phyloP scores from a whole-genome alignment of 192 early-diverging fungal genomes.

The Chytriomyces sp. region DNA sequence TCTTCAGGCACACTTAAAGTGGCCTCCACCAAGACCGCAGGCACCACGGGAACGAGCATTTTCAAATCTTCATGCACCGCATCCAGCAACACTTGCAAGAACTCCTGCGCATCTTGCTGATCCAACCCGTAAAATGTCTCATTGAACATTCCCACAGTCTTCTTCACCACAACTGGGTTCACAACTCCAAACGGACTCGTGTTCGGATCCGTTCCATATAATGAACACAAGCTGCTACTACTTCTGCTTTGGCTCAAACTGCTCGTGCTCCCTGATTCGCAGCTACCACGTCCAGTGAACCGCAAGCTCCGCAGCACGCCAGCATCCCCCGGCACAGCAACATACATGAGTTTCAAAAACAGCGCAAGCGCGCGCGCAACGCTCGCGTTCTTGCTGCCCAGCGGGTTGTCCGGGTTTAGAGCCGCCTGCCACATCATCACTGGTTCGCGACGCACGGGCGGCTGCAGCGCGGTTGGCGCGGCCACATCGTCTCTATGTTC shows the following conservation, averaged over 20 bases:
- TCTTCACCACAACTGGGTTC: slow-evolving; percentile 2
- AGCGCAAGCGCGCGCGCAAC: slow-evolving; percentile 68
- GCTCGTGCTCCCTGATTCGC: background rate
- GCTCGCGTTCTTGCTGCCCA: slow-evolving; percentile 66
- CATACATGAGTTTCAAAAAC: slow-evolving; percentile 59
- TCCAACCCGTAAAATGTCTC: slow-evolving; percentile 74
- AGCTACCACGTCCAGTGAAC: background rate
- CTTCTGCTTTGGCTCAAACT: background rate
- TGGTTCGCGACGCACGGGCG: slow-evolving; percentile 1
- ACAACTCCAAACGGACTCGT: background rate
- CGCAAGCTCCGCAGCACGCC: background rate
- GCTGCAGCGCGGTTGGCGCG: background rate
- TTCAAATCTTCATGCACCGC: slow-evolving; percentile 74
- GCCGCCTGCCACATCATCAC: slow-evolving; percentile 31
- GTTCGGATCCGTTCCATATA: no score
- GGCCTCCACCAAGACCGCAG: background rate
- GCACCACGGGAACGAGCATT: slow-evolving; percentile 36
- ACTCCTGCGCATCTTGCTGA: slow-evolving; percentile 94
- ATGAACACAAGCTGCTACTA: background rate
- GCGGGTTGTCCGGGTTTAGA: slow-evolving; percentile 57
- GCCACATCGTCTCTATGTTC: background rate
- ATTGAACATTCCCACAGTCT: slow-evolving; percentile 29
- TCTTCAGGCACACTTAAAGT: background rate
- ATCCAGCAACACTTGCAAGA: slow-evolving; percentile 80
- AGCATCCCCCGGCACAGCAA: background rate